Evolutionary conservation across 192 early-diverging fungal species (phyloP).

Genomic region (Coemansia sp.): DNA sequence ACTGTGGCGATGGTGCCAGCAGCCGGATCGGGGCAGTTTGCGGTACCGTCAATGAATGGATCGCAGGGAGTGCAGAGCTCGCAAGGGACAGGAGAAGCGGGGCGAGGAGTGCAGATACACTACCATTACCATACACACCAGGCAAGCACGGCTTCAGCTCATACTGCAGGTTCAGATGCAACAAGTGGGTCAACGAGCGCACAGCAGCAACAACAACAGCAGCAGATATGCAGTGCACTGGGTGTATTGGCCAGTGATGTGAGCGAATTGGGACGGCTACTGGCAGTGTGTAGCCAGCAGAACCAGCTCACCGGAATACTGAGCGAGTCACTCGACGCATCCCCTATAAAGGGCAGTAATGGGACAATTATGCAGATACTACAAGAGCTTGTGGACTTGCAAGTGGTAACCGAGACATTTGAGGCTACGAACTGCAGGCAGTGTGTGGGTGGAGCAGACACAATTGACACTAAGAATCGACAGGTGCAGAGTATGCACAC

Average conservation of each 20-base stretch:
- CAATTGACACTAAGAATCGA: not conserved
- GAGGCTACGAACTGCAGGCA: not conserved
- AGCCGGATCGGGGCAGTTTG: constrained; percentile 4
- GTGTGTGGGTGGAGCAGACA: not conserved
- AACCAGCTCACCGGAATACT: not conserved
- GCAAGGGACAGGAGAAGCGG: constrained; percentile 13
- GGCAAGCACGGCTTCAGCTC: not conserved
- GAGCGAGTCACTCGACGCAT: not conserved
- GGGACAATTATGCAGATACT: not conserved
- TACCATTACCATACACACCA: constrained; percentile 32
- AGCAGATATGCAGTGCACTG: constrained; percentile 19
- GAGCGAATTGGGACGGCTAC: constrained; percentile 19
- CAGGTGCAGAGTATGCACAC: not conserved
- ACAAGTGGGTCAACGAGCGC: not conserved
- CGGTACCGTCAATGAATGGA: not conserved
- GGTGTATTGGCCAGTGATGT: constrained; percentile 18
- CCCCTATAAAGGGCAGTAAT: not conserved
- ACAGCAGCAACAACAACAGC: not conserved
- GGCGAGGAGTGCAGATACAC: constrained; percentile 5
- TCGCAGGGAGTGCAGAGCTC: not conserved
- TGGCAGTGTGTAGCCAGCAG: constrained; percentile 8
- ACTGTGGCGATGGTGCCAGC: constrained; percentile 60
- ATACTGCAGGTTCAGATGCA: not conserved
- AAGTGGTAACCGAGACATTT: constrained; percentile 4
- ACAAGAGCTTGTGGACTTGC: constrained; percentile 31